Conservation (phyloP, 257 asterid species). For the Solanum phureja region DNA sequence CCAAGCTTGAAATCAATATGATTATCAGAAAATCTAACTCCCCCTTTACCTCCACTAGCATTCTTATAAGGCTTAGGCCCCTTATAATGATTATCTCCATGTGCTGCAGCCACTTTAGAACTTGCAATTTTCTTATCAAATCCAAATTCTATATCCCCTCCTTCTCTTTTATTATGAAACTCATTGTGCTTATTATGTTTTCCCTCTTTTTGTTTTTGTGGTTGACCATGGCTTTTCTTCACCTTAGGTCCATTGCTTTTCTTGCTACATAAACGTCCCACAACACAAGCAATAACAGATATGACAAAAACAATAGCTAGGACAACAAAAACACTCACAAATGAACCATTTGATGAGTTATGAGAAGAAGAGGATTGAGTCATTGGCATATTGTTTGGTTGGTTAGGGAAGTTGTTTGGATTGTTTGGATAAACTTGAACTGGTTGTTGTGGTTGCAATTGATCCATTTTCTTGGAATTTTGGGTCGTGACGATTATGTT, state of each 20-base stretch:
- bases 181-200: constrained; percentile 23
- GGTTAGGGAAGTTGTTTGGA: constrained; percentile 9
- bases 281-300: constrained; percentile 52
- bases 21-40: constrained; percentile 42
- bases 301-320: constrained; percentile 59
- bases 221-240: constrained; percentile 10
- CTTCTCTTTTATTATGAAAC: constrained; percentile 22
- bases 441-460: constrained; percentile 21
- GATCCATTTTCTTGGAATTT: constrained; percentile 26
- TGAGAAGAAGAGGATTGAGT: constrained; percentile 11
- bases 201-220: constrained; percentile 30
- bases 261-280: constrained; percentile 60
- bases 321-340: constrained; percentile 62
- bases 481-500: neutral
- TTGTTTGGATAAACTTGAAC: constrained; percentile 35
- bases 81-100: constrained; percentile 18
- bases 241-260: constrained; percentile 25
- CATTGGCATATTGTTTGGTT: constrained; percentile 11
- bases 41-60: constrained; percentile 32
- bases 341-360: constrained; percentile 55
- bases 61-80: constrained; percentile 10
- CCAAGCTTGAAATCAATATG: constrained; percentile 25
- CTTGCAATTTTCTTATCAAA: constrained; percentile 29
- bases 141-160: constrained; percentile 73
- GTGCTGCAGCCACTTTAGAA: constrained; percentile 20